A percentile compares a stretch with the other conserved stretches of the same genome.
These are phyloP conservation scores for Ogataea wickerhamii DNA, from an alignment of 805 yeast species.

Conservation along the genomic window DNA sequence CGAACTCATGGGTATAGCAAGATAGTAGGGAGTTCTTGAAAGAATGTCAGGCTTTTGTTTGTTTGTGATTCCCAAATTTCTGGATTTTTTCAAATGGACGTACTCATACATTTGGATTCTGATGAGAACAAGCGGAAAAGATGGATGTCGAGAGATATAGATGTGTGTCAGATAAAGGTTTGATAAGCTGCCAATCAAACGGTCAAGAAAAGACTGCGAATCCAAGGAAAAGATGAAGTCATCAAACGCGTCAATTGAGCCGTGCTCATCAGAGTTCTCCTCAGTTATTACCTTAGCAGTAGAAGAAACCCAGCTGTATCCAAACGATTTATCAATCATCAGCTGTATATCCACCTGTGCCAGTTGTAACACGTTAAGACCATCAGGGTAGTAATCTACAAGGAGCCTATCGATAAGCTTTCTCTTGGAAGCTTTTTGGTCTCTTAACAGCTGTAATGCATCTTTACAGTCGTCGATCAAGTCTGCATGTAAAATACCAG, in stretches of 20 bases:
- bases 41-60: conserved; percentile 38
- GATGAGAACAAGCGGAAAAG: conserved; percentile 54
- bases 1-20: conserved; percentile 65
- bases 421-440: conserved; percentile 24
- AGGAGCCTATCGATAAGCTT: conserved; percentile 43
- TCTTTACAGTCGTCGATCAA: conserved; percentile 17
- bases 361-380: conserved; percentile 59
- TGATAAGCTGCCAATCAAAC: conserved; percentile 45
- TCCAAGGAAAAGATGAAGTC: conserved; percentile 38
- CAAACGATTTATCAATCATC: conserved; percentile 54
- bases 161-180: conserved; percentile 58
- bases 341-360: conserved; percentile 69
- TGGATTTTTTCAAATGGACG: conserved; percentile 18
- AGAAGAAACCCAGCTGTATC: conserved; percentile 46
- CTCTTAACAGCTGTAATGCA: conserved; percentile 10
- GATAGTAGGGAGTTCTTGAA: conserved; percentile 58
- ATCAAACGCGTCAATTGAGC: conserved; percentile 21
- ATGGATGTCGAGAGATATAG: conserved; percentile 63
- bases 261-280: conserved; percentile 14
- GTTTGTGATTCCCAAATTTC: conserved; percentile 5
- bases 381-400: conserved; percentile 49
- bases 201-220: conserved; percentile 49
- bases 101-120: conserved; percentile 68
- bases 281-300: conserved; percentile 36
- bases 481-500: conserved; percentile 17